Evolutionary conservation across 2,329 filamentous ascomycete genomes (phyloP), one percentile per base, ranked within the genome.

Genomic region (Triangularia setosa): DNA sequence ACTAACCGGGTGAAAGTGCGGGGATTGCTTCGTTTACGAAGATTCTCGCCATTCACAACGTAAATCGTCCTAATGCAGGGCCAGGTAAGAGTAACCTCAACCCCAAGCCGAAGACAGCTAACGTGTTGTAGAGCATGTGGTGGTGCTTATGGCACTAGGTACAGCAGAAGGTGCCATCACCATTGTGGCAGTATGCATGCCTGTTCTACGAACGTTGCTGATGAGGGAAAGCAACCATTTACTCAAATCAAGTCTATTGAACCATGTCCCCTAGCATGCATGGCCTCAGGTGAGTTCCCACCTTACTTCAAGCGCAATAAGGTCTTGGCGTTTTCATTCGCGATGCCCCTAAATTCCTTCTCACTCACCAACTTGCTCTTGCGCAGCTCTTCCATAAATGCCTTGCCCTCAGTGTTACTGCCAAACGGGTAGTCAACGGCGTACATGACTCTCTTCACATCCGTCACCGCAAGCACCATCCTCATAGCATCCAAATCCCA

Each of bases 351-450:
- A 68, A 84, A 77, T 61, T 84, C 79, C 59, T 83, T 79, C 27
- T 75, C 72, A 0, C 72, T 79, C 28, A 87, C 76, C 68, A 86
- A 69, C 0, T 79, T 81, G 66, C 83, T 84, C 55, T 75, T 70
- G 63, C 77, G 75, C 53, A 87, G 70, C 65, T 83, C 80, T 58
- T 78, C 69, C 62, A 87, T 74, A 68, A 82, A 84, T 7, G 73
- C 74, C 27, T 76, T 71, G 0, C 83, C 84, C 14, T 79, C 79
- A 63, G 81, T 78, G 65, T 80, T 84, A 56, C 74, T 75, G 52
- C 78, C 78, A 59, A 86, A 85, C 0, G 84, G 85, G 67, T 86
- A 87, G 68, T 87, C 84, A 11, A 86, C 80, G 65, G 81, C 85
- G 69, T 83, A 87, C 70, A 87, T 76, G 25, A 85, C 82, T n/a